Conservation (phyloP, 139 green algal genomes). For the Coccomyxa sp. region DNA sequence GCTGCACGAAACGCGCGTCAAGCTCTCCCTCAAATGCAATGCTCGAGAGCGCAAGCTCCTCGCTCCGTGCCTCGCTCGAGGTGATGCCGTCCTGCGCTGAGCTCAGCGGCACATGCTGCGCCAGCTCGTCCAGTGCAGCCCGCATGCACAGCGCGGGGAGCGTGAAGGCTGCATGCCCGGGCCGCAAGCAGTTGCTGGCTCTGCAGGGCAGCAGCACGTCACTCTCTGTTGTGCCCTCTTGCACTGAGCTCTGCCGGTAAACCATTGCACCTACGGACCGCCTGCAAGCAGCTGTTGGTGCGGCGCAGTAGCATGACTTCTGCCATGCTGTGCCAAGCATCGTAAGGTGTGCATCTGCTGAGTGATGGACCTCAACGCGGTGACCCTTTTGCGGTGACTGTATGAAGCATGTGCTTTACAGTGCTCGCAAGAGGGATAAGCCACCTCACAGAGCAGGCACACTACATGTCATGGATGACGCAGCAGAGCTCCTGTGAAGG, state of each 20-base stretch:
- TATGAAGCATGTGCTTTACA: neutral
- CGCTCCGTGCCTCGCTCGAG: neutral
- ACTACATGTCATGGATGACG: neutral
- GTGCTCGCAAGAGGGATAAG: neutral
- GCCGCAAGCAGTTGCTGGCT: constrained; percentile 15
- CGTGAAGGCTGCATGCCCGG: constrained; percentile 12
- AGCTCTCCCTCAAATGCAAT: constrained; percentile 24
- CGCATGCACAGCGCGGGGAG: constrained; percentile 33
- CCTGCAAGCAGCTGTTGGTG: too few species aligned
- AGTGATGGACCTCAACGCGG: too few species aligned
- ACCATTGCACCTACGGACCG: neutral
- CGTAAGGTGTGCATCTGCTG: neutral
- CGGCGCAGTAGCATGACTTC: neutral
- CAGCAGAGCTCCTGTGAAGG: neutral
- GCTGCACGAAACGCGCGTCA: constrained; percentile 39
- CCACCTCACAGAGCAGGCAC: neutral
- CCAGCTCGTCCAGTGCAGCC: constrained; percentile 31
- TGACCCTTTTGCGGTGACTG: too few species aligned
- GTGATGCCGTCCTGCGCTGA: neutral
- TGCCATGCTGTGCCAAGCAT: neutral
- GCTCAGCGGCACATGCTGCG: neutral
- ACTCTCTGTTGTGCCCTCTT: constrained; percentile 9
- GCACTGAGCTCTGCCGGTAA: constrained; percentile 8
- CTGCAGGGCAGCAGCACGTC: constrained; percentile 30
- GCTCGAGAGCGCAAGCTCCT: neutral